Base-by-base conservation (phyloP, 2,329 filamentous ascomycete genomes). In the Tolypocladium album region DNA sequence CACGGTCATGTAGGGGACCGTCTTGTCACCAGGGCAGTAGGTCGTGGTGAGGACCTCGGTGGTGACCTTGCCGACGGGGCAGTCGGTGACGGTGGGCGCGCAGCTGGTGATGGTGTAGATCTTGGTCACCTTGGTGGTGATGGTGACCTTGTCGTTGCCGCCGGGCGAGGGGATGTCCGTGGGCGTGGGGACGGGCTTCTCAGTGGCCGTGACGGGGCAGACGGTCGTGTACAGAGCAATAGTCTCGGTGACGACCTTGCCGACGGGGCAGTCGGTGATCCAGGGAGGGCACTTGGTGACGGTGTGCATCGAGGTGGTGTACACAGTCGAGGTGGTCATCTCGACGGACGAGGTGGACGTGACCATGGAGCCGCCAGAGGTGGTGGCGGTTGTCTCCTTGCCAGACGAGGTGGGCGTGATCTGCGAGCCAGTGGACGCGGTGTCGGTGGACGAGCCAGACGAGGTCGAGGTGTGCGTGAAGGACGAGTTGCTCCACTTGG, bases 61-160 rank as follows among this genome's bases (percentile, higher is more conserved):
- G 53, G 58, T 61, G 38, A 63, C 43, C 42, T 61, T 61, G 38
- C 63, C 62, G 15, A 63, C 64, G 55, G 78, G 78, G 78, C 84
- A 87, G 82, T 85, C 69, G 71, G 82, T 80, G 68, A 84, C 81
- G 61, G 77, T 78, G 58, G 81, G 76, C 60, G 75, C 78, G 76
- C 82, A 85, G 61, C 77, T 79, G 71, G 80, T 84, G 76, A 84
- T 75, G 72, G 82, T 85, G 67, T 79, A 74, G 68, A 81, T 75
- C 67, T 76, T 75, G 69, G 81, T 84, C 74, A 83, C 72, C 68
- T 76, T 74, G 67, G 79, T 82, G 68, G 75, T 71, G 75, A 60
- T 55, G 39, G 61, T 60, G 31, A n/a, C 52, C 45, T 77, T 79
- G 73, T 81, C 71, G 68, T 78, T 71, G 59, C 52, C 52, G 27